Conservation (phyloP, 2,329 filamentous ascomycete genomes). For the Sporothrix phasma region DNA sequence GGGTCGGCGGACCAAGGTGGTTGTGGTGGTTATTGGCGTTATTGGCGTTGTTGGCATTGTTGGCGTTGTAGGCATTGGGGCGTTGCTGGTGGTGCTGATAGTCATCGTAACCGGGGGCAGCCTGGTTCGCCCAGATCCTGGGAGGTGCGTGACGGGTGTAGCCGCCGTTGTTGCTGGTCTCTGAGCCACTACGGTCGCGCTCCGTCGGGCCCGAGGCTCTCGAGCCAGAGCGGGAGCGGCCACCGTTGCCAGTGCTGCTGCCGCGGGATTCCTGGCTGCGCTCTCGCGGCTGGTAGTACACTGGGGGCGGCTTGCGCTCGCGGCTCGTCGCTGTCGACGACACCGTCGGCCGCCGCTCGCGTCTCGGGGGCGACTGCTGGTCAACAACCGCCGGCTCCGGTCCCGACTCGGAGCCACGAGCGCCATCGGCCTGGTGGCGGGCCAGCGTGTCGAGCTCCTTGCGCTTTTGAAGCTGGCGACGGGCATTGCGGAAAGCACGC, state of each 20-base stretch:
- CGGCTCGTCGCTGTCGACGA: neutral
- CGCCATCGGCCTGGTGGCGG: slow-evolving; percentile 27
- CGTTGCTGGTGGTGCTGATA: slow-evolving; percentile 23
- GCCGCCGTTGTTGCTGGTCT: slow-evolving; percentile 38
- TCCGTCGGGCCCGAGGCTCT: slow-evolving; percentile 30
- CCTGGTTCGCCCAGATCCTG: slow-evolving; percentile 28
- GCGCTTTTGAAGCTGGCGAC: slow-evolving; percentile 45
- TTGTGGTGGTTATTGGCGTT: slow-evolving; percentile 21
- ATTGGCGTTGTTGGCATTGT: too few species aligned
- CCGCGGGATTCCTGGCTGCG: slow-evolving; percentile 35
- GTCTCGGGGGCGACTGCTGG: neutral
- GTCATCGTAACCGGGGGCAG: slow-evolving; percentile 26
- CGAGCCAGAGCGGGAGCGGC: slow-evolving; percentile 22
- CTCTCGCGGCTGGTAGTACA: slow-evolving; percentile 35
- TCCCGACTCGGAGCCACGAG: neutral
- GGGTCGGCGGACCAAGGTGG: slow-evolving; percentile 20
- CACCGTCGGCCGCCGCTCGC: slow-evolving; percentile 22
- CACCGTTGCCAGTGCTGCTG: slow-evolving; percentile 16
- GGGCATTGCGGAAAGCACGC: slow-evolving; percentile 47
- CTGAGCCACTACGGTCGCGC: slow-evolving; percentile 45
- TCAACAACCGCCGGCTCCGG: neutral
- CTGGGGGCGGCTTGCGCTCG: slow-evolving; percentile 36
- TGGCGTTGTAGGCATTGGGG: too few species aligned
- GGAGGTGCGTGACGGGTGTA: slow-evolving; percentile 31
- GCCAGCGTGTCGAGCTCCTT: slow-evolving; percentile 43